Base-by-base conservation (phyloP, 352 stramenopile species). In the Phytophthora litchii region DNA sequence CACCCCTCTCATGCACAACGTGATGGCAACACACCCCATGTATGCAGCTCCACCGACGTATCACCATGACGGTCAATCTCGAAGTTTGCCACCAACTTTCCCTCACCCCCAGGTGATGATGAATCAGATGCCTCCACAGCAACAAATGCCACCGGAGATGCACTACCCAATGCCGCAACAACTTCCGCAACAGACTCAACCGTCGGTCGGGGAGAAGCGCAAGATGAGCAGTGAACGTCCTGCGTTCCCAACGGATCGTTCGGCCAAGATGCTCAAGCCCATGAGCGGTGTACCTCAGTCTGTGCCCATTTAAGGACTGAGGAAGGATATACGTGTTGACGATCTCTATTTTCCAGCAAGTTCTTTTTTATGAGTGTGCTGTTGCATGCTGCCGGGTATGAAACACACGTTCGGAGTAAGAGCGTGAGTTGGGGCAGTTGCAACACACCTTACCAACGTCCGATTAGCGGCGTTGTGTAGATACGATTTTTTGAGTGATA, bases 41-140 rank as follows among this genome's bases (percentile, higher is more conserved):
- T 76, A 76, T 43, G 52, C 53, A 4, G 42, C 43, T 9, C 16
- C 43, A 6, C 16, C 58, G 19, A 32, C 12, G 21, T 65, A 61
- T 59, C 62, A 78, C 46, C 61, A 76, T 40, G 64, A 83, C 59
- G 62, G 54, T 21, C 51, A 60, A 40, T 52, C 60, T 2, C 76
- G 81, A 57, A 58, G 70, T 0, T 61, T 89, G 23, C 65, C 76
- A 4, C 72, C 74, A 25, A 72, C 72, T 25, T 88, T 89, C 56
- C 76, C 72, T 3, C 67, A 86, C 49, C 69, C 70, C 21, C 71
- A 81, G 44, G 56, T 73, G 31, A 87, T 82, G 66, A 87, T 87
- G 72, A 73, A 75, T 37, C 60, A 63, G 50, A 64, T 80, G 54
- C 64, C 67, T 60, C 45, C 27, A 20, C 61, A 72, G 45, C 68